phyloP scores from a whole-genome alignment of 306 rosid genomes.

The Datisca glomerata region DNA sequence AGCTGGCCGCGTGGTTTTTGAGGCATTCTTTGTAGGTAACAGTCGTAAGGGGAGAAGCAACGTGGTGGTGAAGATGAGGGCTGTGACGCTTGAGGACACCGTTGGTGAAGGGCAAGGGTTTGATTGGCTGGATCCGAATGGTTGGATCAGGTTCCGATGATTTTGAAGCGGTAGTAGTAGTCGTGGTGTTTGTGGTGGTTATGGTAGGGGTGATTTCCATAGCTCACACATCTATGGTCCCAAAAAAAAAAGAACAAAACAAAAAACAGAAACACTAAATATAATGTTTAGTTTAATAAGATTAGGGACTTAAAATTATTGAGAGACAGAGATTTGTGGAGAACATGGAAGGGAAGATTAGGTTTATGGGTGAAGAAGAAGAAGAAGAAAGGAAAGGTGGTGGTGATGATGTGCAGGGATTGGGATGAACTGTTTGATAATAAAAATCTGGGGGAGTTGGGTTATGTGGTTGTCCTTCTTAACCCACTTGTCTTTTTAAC shows the following conservation, averaged over 20 bases:
- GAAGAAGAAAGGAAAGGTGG: not conserved
- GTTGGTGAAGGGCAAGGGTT: conserved; percentile 54
- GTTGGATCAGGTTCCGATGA: conserved; percentile 61
- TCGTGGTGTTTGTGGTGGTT: conserved; percentile 26
- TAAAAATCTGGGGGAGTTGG: conserved; percentile 1
- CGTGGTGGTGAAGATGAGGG: conserved; percentile 17
- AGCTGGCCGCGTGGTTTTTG: conserved; percentile 77
- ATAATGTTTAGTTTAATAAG: too few species aligned
- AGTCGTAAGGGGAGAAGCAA: not conserved
- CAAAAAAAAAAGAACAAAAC: not conserved
- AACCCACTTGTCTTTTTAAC: conserved; percentile 11
- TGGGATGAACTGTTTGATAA: not conserved
- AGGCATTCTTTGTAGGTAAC: conserved; percentile 70
- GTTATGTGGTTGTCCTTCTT: conserved; percentile 6
- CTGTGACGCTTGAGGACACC: conserved; percentile 78
- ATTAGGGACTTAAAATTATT: too few species aligned
- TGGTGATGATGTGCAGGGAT: not conserved
- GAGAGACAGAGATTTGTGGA: too few species aligned
- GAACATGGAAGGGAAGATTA: conserved; percentile 15
- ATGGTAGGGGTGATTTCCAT: conserved; percentile 16
- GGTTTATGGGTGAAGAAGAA: not conserved
- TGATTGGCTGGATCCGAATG: conserved; percentile 39
- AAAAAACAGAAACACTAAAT: too few species aligned
- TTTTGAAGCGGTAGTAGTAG: conserved; percentile 27
- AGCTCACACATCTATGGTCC: conserved; percentile 1